Evolutionary conservation across 768 basidiomycete species (phyloP), one percentile per base, ranked within the genome.

Genomic region (Suillus tomentosus): DNA sequence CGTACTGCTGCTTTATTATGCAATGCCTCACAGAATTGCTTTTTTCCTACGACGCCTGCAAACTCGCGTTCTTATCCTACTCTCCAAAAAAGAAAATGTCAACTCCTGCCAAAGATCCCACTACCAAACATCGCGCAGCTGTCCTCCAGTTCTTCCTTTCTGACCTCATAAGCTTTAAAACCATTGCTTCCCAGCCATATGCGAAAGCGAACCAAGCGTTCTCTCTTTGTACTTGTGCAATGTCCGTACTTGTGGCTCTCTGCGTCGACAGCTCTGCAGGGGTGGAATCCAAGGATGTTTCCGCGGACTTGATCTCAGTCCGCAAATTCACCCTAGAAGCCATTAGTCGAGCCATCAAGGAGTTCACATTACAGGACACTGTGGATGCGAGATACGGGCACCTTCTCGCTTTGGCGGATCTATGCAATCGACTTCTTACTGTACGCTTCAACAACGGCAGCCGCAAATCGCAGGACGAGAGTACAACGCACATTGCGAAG

Each of bases 41-140:
- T 14, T 94, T 96, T 65, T 98, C 95, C 14, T 99, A 99, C 70
- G 90, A 95, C 68, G 76, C 87, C 7, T 96, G 94, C 86, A 99
- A 99, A 76, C 73, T 88, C 31, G 88, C 91, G 6, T 94, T 99
- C 76, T 74, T 97, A 60, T 89, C 92, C 0, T 94, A 86, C 70
- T 85, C 87, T 0, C 82, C 87, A 5, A 91, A 89, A 78, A 84
- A 81, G 68, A 85, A 86, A 36, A 69, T 77, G 1, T 82, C 85
- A 55, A 83, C 85, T 0, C 83, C 85, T 5, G 77, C 84, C n/a
- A 92, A 93, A 75, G 90, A 93, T 42, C 69, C 75, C 27, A 61
- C 70, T n/a, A 79, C 78, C 67, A 93, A 87, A 69, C 83, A 85
- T 70, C 82, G 88, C 64, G 79, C 85, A 6, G 81, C 82, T 2